Evolutionary conservation across 495 filamentous ascomycete species (phyloP), one percentile per base, ranked within the genome.

Genomic region (Xylaria castorea): DNA sequence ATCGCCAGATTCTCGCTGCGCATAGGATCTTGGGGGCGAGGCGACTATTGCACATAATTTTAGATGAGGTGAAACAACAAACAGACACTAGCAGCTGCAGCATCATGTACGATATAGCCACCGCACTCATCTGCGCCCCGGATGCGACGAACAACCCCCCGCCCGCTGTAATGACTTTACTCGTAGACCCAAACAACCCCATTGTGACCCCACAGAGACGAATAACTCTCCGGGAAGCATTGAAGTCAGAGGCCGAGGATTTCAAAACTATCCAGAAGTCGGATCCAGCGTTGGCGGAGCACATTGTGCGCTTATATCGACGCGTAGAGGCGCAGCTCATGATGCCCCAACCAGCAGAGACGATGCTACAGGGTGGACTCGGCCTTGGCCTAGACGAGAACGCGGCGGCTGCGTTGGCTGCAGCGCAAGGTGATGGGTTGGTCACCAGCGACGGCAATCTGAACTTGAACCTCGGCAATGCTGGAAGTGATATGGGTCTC

Each of bases 281-380:
- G 40, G 90, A 95, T 64, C 82, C 85, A 7, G 66, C 82, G 0
- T 83, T 88, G 55, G 93, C 93, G 0, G 90, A 93, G 74, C 85
- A 89, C 2, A 83, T 94, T n/a, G 91, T 97, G 3, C 89, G 94
- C 3, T 85, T 97, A 27, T 87, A 89, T 78, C 86, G 93, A 2
- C 88, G 92, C 25, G 93, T 97, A 7, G 92, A 95, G 75, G 85
- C 90, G 5, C 88, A 85, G 75, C 76, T 84, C 77, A 75, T 80
- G 34, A 73, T 77, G 40, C 81, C 81, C 1, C 79, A 79, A 22
- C 74, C 81, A 8, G 64, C 79, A 22, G 74, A 77, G 55, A 72
- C 74, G n/a, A 78, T 81, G 72, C 72, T 82, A 40, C 79, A 80
- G 71, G 70, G 77, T 44, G 77, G 76, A 16, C 64, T 81, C 12